These are phyloP conservation scores for Platanus orientalis DNA, from an alignment of 164 flowering plant genomes.

Conservation along the genomic window DNA sequence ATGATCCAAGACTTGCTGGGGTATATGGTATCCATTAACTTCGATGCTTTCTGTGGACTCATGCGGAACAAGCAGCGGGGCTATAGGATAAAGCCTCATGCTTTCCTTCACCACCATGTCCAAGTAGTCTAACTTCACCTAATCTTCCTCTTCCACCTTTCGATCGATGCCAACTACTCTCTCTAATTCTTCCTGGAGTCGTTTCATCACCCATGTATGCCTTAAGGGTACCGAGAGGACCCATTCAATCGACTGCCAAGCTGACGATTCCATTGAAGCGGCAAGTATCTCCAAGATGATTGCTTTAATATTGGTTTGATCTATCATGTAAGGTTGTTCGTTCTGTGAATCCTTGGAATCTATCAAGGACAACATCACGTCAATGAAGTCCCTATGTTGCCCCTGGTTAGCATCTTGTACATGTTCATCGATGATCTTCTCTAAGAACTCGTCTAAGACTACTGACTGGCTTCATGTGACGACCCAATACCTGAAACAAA, in stretches of 20 bases:
- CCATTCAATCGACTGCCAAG: slow-evolving; percentile 3
- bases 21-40: slow-evolving; percentile 2
- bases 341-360: neutral
- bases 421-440: slow-evolving; percentile 7
- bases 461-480: neutral
- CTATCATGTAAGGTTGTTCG: neutral
- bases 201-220: slow-evolving; percentile 4
- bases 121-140: too few species aligned
- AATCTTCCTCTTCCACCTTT: slow-evolving; percentile 16
- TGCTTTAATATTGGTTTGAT: too few species aligned
- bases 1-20: slow-evolving; percentile 5
- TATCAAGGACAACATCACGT: too few species aligned
- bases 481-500: neutral
- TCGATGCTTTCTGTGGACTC: slow-evolving; percentile 6
- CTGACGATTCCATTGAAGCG: slow-evolving; percentile 8
- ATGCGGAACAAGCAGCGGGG: slow-evolving; percentile 15
- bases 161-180: too few species aligned
- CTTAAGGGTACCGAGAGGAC: slow-evolving; percentile 8
- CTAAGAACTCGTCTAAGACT: neutral
- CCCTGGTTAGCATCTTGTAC: neutral
- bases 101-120: too few species aligned
- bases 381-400: too few species aligned
- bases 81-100: slow-evolving; percentile 15
- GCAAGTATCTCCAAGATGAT: slow-evolving; percentile 14
- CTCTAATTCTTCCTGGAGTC: too few species aligned